Evolutionary conservation across 179 eudicot species (phyloP).

Genomic region (Heliamphora pulchella): DNA sequence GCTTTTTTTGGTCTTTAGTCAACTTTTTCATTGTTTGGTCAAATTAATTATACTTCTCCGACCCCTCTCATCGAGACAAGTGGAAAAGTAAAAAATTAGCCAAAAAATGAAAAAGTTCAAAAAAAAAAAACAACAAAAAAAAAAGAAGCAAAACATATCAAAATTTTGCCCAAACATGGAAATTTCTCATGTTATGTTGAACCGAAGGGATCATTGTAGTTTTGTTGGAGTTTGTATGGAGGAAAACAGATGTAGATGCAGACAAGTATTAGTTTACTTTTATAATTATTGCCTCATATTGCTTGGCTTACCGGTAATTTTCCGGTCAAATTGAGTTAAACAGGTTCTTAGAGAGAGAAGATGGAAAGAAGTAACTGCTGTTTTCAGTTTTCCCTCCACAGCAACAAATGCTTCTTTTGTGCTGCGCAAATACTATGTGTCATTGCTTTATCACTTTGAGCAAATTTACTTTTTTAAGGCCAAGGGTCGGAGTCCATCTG

Average conservation of each 20-base stretch:
- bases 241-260: neutral
- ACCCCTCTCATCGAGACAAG: no score
- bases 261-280: neutral
- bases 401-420: slow-evolving; percentile 97
- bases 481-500: slow-evolving; percentile 44
- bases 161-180: no score
- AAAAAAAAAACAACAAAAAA: no score
- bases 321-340: neutral
- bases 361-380: slow-evolving; percentile 87
- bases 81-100: no score
- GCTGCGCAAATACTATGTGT: slow-evolving; percentile 70
- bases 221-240: neutral
- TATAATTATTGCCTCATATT: neutral
- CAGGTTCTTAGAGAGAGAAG: slow-evolving; percentile 69
- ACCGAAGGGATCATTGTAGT: neutral
- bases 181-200: neutral
- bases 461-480: slow-evolving; percentile 71
- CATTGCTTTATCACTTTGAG: slow-evolving; percentile 72
- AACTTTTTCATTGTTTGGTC: no score
- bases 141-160: no score
- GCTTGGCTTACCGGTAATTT: neutral
- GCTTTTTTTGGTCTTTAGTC: no score
- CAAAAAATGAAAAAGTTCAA: no score
- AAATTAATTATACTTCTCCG: no score
- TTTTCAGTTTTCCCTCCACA: slow-evolving; percentile 78